Base-by-base conservation (phyloP, 2,329 filamentous ascomycete genomes). In the Fusarium irregulare region DNA sequence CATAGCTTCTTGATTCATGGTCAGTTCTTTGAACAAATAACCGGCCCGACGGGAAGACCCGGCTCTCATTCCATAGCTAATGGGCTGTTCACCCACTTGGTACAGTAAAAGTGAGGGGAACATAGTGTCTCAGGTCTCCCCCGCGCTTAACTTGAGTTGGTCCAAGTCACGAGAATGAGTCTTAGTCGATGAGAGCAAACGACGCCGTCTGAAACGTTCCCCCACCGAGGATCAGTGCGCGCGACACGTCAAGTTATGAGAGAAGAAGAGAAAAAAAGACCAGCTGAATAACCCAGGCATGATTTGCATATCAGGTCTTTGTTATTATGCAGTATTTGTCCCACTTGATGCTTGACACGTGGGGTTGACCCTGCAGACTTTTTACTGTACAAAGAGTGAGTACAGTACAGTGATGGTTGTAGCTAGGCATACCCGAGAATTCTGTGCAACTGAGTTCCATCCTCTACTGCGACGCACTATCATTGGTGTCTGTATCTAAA, bases 311-410 rank as follows among this genome's bases (percentile, higher is more conserved):
- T 46, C 30, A 51, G 32, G 34, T 48, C 21, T 34, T 40, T 60
- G 49, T 10, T 66, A 62, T 70, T 48, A 49, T 64, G 66, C 66
- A 56, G 25, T 42, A 25, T 32, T 41, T 40, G 66, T 70, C 51
- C 68, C 68, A 71, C 68, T 71, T 68, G 68, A 56, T 54, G 59
- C 40, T 68, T 44, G 64, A 71, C 68, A 71, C 68, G 68, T 70
- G 68, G 68, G 60, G 10, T 21, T 18, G 23, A 41, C 41, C 20
- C 14, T 41, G n/a, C 14, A 18, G 20, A n/a, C 14, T 23, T 37
- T 37, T 37, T 37, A 37, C 34, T n/a, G 34, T 37, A 12, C 34
- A 37, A 18, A 37, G 34, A 37, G 18, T 37, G 34, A 37, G 32
- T 20, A 25, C 16, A 1, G 16, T 10, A 30, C 16, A 34, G 23